Conservation (phyloP, 805 yeast species). For the Metschnikowia matae region DNA sequence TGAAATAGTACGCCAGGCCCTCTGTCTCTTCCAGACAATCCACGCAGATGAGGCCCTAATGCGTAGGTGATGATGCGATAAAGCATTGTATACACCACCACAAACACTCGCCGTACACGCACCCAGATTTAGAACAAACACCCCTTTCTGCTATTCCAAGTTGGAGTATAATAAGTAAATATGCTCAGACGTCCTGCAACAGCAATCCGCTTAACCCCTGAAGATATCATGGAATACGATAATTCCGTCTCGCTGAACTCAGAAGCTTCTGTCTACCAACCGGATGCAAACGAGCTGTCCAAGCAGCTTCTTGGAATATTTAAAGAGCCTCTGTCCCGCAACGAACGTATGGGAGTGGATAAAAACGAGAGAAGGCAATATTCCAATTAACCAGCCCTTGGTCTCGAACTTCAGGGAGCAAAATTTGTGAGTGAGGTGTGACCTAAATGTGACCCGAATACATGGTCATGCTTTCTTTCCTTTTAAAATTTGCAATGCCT, state of each 20-base stretch:
- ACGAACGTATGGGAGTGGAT: conserved; percentile 17
- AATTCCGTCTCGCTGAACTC: conserved; percentile 22
- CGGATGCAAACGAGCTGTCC: conserved; percentile 14
- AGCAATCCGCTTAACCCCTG: conserved; percentile 59
- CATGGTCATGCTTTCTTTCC: too few relatives aligned
- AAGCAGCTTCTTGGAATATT: conserved; percentile 12
- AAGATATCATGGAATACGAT: conserved; percentile 55
- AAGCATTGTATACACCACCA: conserved; percentile 1
- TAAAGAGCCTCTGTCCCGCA: conserved; percentile 15
- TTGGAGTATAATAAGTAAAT: not conserved
- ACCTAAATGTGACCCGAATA: too few relatives aligned
- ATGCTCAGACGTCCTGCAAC: conserved; percentile 77
- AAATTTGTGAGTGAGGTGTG: not conserved
- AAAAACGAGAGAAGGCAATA: conserved; percentile 1
- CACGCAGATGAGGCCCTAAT: not conserved
- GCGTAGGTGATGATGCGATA: not conserved
- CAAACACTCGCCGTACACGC: not conserved
- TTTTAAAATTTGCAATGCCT: too few relatives aligned
- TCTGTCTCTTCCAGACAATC: not conserved
- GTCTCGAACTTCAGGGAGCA: not conserved
- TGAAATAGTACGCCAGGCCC: not conserved
- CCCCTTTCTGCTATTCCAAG: not conserved
- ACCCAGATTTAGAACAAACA: not conserved
- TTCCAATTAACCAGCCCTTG: not conserved
- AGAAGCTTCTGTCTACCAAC: conserved; percentile 9